Percentiles rank a stretch among this genome's conserved stretches.
Conservation (phyloP, 2,329 filamentous ascomycete species). For the Xylaria hypoxylon region DNA sequence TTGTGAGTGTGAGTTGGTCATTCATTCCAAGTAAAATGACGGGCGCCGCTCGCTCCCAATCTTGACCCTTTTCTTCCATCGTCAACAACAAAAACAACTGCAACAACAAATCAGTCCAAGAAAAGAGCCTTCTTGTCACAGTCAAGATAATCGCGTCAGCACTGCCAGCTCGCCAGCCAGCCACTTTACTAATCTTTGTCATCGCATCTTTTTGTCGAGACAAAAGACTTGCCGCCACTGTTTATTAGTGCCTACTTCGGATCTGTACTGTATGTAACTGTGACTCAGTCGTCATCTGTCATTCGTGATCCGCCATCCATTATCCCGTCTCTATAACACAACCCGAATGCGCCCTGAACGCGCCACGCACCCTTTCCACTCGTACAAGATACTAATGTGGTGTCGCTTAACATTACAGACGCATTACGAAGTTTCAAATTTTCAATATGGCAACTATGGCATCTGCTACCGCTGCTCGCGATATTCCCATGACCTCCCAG, state of each 20-base stretch:
- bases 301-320: conserved; percentile 15
- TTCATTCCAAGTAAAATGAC: conserved; percentile 39
- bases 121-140: conserved; percentile 69
- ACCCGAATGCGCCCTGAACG: conserved; percentile 19
- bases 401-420: conserved; percentile 53
- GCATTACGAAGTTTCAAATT: conserved; percentile 60
- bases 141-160: conserved; percentile 70
- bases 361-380: conserved; percentile 13
- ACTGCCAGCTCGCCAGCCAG: conserved; percentile 51
- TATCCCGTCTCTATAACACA: conserved; percentile 24
- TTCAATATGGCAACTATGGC: conserved; percentile 73
- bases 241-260: conserved; percentile 50
- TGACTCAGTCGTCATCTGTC: conserved; percentile 29
- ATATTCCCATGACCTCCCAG: conserved; percentile 70
- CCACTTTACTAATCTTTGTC: conserved; percentile 54
- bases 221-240: conserved; percentile 47
- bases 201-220: conserved; percentile 44
- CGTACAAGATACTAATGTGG: conserved; percentile 47
- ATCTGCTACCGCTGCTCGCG: conserved; percentile 74
- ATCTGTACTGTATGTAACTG: conserved; percentile 39
- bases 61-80: conserved; percentile 57
- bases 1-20: conserved; percentile 13
- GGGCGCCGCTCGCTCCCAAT: conserved; percentile 53
- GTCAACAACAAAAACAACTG: conserved; percentile 59
- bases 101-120: conserved; percentile 52